A percentile compares a stretch with the other conserved stretches of the same genome.
These are phyloP conservation scores for Leishmania gerbilli DNA, from an alignment of 208 protist genomes.

Conservation along the genomic window DNA sequence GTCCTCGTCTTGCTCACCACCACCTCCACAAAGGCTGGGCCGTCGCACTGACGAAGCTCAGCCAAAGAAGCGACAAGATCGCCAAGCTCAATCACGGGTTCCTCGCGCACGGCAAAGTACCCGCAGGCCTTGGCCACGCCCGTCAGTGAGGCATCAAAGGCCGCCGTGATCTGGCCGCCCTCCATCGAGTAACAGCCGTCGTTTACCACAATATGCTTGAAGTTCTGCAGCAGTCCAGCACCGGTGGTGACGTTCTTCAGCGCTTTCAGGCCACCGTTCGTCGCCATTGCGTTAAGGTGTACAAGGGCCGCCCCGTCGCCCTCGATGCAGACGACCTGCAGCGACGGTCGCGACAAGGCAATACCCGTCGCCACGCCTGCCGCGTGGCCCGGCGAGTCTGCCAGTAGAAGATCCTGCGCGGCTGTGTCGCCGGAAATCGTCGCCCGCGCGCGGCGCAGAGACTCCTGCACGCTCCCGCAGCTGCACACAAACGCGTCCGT, in stretches of 20 bases:
- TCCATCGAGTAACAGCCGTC: constrained; percentile 84
- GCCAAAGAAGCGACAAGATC: constrained; percentile 60
- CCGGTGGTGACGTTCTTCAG: constrained; percentile 21
- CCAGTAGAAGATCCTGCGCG: constrained; percentile 71
- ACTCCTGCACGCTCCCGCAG: constrained; percentile 41
- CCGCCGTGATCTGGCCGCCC: constrained; percentile 71
- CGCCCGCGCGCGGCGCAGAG: constrained; percentile 17
- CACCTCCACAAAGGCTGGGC: constrained; percentile 85
- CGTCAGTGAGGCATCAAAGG: constrained; percentile 68
- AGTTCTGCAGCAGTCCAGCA: constrained; percentile 54
- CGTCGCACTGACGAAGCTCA: constrained; percentile 56
- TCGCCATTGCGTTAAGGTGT: constrained; percentile 77
- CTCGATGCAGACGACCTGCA: constrained; percentile 79
- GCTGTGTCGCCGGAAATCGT: constrained; percentile 1
- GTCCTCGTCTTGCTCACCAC: constrained; percentile 46
- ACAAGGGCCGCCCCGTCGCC: constrained; percentile 83
- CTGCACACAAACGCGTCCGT: constrained; percentile 79
- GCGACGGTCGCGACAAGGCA: constrained; percentile 57
- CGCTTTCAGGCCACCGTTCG: constrained; percentile 36
- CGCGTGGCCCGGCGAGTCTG: constrained; percentile 74
- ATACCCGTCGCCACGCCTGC: constrained; percentile 70
- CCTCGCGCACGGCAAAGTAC: constrained; percentile 56
- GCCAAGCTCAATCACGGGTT: constrained; percentile 64
- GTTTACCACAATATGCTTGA: constrained; percentile 89
- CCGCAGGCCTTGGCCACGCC: constrained; percentile 82